Conservation (phyloP, 2,329 filamentous ascomycete genomes). For the Zalaria sp. region DNA sequence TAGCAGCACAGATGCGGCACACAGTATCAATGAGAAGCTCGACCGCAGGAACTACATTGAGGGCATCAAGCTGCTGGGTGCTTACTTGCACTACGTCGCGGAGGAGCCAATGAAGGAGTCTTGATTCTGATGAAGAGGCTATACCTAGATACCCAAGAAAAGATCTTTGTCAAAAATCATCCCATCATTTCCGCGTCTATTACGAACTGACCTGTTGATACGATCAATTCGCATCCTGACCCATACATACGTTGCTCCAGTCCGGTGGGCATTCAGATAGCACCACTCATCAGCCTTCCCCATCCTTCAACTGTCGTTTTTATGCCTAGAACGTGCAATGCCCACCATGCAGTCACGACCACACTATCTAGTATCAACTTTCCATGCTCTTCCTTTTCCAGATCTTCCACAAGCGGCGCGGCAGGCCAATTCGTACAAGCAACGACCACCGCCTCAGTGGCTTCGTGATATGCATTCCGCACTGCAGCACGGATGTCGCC, state of each 20-base stretch:
- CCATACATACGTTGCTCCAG: too few species aligned
- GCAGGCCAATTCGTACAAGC: constrained; percentile 21
- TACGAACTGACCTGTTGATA: too few species aligned
- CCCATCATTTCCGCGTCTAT: too few species aligned
- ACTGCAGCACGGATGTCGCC: constrained; percentile 14
- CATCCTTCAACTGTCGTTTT: constrained; percentile 5
- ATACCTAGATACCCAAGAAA: too few species aligned
- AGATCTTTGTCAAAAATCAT: too few species aligned
- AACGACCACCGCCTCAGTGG: constrained; percentile 16
- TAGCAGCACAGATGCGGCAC: constrained; percentile 87
- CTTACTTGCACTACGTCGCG: constrained; percentile 91
- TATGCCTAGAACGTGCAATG: constrained; percentile 8
- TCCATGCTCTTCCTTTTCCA: constrained; percentile 14
- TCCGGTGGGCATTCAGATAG: too few species aligned
- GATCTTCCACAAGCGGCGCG: constrained; percentile 13
- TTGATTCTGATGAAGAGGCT: neutral
- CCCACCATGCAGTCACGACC: constrained; percentile 19
- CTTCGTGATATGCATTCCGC: constrained; percentile 10
- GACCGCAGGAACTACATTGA: constrained; percentile 97
- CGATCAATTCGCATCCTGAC: too few species aligned
- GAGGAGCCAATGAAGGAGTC: constrained; percentile 56
- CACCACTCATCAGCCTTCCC: constrained; percentile 6
- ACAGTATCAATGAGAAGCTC: constrained; percentile 97
- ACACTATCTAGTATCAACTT: constrained; percentile 20
- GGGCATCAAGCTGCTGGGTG: constrained; percentile 87